Evolutionary conservation across 2,329 filamentous ascomycete species (phyloP).

Genomic region (Apiospora rasikravindrae): DNA sequence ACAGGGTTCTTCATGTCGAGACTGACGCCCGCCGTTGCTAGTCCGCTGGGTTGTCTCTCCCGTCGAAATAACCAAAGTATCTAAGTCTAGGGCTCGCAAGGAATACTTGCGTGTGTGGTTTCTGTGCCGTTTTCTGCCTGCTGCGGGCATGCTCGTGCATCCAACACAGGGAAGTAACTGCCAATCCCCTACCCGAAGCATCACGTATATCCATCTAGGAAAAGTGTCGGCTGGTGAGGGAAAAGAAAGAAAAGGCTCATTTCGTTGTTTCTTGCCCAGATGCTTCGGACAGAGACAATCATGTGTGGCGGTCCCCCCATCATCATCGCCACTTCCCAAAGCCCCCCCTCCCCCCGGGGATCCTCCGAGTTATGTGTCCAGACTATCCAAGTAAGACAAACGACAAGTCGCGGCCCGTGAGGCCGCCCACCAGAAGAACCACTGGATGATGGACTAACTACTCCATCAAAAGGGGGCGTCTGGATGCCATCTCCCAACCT

Average conservation of each 20-base stretch:
- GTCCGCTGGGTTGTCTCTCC: not conserved
- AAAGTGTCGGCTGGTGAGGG: not conserved
- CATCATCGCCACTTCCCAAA: not conserved
- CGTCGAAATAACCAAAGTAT: not conserved
- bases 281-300: not conserved
- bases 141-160: not conserved
- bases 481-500: not conserved
- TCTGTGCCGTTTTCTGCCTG: not conserved
- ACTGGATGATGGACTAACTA: not conserved
- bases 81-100: not conserved
- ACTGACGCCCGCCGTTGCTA: not conserved
- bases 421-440: not conserved
- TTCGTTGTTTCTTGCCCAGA: slow-evolving; percentile 1
- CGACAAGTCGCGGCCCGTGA: not conserved
- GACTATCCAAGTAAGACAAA: not conserved
- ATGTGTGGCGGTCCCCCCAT: slow-evolving; percentile 1
- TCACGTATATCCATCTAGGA: not conserved
- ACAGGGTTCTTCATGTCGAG: not conserved
- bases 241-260: not conserved
- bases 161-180: not conserved
- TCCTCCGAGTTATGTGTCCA: not conserved
- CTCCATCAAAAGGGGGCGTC: not conserved
- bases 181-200: not conserved
- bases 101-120: not conserved
- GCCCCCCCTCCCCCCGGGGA: not conserved